A percentile compares a stretch with the other conserved stretches of the same genome.
These are phyloP conservation scores for Backusella liffmaniae DNA, from an alignment of 192 early-diverging fungal genomes.

Conservation along the genomic window DNA sequence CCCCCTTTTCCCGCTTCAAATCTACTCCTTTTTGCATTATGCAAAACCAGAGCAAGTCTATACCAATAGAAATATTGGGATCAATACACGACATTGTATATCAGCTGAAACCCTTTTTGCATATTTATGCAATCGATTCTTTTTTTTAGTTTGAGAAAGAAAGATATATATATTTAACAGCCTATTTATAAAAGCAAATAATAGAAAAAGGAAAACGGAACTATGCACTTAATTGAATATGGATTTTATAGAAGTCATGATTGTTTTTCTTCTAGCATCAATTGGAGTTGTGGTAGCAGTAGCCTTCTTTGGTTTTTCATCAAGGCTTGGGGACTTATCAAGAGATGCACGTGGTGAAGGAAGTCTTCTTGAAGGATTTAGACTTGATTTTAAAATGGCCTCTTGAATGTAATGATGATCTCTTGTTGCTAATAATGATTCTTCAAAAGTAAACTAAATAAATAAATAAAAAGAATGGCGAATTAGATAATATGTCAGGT, in stretches of 20 bases:
- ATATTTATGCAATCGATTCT: background rate
- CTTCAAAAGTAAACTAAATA: constrained; percentile 30
- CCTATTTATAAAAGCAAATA: too few relatives aligned
- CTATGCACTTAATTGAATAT: background rate
- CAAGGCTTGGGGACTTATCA: background rate
- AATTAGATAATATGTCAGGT: background rate
- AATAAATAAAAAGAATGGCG: background rate
- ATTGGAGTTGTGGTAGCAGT: background rate
- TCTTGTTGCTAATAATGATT: constrained; percentile 19
- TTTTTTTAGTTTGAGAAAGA: background rate
- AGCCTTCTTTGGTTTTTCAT: background rate
- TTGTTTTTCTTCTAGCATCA: background rate
- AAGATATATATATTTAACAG: background rate
- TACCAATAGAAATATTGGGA: background rate
- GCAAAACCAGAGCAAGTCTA: background rate
- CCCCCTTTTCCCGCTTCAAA: background rate
- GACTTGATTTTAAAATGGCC: constrained; percentile 19
- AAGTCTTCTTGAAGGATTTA: constrained; percentile 15
- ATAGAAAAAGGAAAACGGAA: background rate
- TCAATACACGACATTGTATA: background rate
- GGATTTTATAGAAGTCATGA: background rate
- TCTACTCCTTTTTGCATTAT: background rate
- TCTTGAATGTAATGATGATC: constrained; percentile 26
- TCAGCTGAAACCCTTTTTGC: background rate
- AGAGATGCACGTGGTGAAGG: constrained; percentile 8